Base-by-base conservation (phyloP, 2,329 filamentous ascomycete genomes). In the Emmonsiellopsis sp. region DNA sequence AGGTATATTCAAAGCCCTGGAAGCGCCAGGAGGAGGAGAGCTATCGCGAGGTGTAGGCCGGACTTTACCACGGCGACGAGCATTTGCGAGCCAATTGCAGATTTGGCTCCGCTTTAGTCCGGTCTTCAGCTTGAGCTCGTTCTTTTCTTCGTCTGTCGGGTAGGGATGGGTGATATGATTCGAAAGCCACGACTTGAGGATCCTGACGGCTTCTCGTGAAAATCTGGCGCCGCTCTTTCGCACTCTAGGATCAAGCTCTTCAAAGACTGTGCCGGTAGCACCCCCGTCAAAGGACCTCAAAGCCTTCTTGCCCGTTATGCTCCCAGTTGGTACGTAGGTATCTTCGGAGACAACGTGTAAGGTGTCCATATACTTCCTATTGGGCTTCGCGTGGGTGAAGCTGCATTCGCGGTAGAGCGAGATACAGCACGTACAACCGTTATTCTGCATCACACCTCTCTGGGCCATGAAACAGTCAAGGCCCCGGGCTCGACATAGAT, bases 61-160 rank as follows among this genome's bases (percentile, higher is more conserved):
- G 52, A 86, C 83, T 72, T 95, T 95, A 61, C 87, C 85, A 57
- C 90, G 80, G 53, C 90, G 82, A 43, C 90, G 83, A 54, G 89
- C 89, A 68, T 95, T 95, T 55, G 90, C 90, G 46, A 95, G 81
- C 90, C 90, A 95, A 66, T 94, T 95, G 9, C 85, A 85, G 61
- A 95, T 92, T 64, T 96, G 91, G 11, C 79, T 86, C 62, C 88
- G 83, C 66, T 83, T 90, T 42, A 96, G 76, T 6, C 89, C 88
- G 0, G 90, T 95, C 61, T 86, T 80, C 46, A 80, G 78, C 68
- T 89, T 86, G 31, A 96, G 75, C 57, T 82, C 79, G 59, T 90
- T 86, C 64, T 92, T 94, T 65, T 95, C 88, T 55, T 89, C 84
- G 43, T 95, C 89, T 36, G 83, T 91, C 5, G 91, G 90, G 65